phyloP scores from a whole-genome alignment of 1,139 yeast species.

The Saccharomycopsis hybrid region DNA sequence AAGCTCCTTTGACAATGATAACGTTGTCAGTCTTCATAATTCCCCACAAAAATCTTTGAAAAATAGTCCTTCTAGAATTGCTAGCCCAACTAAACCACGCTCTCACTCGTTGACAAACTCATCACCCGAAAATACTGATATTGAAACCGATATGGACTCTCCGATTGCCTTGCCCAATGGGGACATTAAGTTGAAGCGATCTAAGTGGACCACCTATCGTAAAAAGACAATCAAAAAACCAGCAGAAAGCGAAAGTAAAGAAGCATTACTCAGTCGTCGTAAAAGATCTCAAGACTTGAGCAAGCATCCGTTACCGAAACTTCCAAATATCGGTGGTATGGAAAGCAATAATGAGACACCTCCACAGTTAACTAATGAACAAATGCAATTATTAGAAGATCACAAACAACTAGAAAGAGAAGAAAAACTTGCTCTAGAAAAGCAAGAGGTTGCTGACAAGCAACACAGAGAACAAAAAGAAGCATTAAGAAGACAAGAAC shows the following conservation, averaged over 20 bases:
- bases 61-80: constrained; percentile 1
- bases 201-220: constrained; percentile 33
- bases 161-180: constrained; percentile 25
- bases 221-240: constrained; percentile 25
- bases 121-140: constrained; percentile 11
- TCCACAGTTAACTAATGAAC: constrained; percentile 10
- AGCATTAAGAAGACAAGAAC: constrained; percentile 4
- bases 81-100: constrained; percentile 10
- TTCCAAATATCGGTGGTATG: constrained; percentile 4
- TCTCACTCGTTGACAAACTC: constrained; percentile 9
- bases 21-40: background rate
- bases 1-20: constrained; percentile 4
- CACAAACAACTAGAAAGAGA: background rate
- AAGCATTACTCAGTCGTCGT: constrained; percentile 9
- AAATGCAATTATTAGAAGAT: constrained; percentile 8
- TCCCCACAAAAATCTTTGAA: background rate
- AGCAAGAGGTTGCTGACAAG: background rate
- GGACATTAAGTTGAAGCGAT: constrained; percentile 29
- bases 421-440: background rate
- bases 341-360: background rate
- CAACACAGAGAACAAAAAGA: background rate
- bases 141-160: constrained; percentile 10
- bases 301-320: constrained; percentile 19
- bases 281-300: constrained; percentile 18
- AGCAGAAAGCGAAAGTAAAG: constrained; percentile 14